These are phyloP conservation scores for Logfia minima DNA, from an alignment of 129 eudicot genomes.

Conservation along the genomic window DNA sequence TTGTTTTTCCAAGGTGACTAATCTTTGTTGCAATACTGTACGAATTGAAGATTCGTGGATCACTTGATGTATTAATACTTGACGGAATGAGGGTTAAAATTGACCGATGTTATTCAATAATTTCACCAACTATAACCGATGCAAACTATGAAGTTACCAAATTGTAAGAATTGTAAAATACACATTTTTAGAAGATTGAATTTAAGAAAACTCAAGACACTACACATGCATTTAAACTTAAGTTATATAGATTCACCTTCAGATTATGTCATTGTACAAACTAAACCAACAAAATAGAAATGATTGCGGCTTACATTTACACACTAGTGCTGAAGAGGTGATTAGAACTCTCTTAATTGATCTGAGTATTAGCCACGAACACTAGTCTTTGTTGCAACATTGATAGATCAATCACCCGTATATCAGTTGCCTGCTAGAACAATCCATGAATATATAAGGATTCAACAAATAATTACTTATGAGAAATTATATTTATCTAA, in stretches of 20 bases:
- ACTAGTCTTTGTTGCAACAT: constrained; percentile 40
- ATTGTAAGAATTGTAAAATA: not conserved
- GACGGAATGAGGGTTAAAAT: not conserved
- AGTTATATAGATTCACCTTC: not conserved
- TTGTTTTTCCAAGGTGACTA: too few relatives aligned
- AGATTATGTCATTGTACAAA: not conserved
- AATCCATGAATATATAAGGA: not conserved
- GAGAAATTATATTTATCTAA: not conserved
- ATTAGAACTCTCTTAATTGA: not conserved
- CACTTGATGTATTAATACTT: not conserved
- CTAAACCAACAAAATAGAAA: constrained; percentile 2
- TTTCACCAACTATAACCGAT: not conserved
- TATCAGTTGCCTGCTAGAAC: constrained; percentile 38
- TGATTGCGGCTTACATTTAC: not conserved
- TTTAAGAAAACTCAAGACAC: not conserved
- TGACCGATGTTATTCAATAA: not conserved
- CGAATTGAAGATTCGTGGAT: too few relatives aligned
- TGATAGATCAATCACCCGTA: constrained; percentile 25
- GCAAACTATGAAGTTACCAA: not conserved
- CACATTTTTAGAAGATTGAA: constrained; percentile 6
- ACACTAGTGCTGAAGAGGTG: not conserved
- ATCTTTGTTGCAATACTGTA: too few relatives aligned
- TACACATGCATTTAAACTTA: too few relatives aligned
- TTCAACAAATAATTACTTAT: not conserved
- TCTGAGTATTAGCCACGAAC: constrained; percentile 18